Evolutionary conservation across 352 stramenopile genomes (phyloP).

Genomic region (Thraustochytrium aureum): DNA sequence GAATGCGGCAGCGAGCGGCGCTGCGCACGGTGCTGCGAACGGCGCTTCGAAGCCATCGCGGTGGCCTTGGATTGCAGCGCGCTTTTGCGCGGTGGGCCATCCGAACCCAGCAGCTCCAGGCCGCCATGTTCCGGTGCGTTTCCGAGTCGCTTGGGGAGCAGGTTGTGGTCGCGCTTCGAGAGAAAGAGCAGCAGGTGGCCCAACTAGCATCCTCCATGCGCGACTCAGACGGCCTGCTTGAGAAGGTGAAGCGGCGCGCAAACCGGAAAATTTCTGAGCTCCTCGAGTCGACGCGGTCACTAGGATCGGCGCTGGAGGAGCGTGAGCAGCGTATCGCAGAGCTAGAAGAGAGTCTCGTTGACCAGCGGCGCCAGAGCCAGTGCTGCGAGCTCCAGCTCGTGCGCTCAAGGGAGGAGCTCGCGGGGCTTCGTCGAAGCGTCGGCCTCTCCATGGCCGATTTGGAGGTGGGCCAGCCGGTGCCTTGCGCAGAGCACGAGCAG

Average conservation of each 20-base stretch:
- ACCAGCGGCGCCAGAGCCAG: neutral
- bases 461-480: neutral
- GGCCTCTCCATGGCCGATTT: neutral
- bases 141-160: conserved; percentile 25
- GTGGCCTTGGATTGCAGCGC: neutral
- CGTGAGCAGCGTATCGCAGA: neutral
- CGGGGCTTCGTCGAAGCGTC: neutral
- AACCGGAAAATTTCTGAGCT: conserved; percentile 40
- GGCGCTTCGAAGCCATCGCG: no score
- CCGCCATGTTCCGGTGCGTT: conserved; percentile 18
- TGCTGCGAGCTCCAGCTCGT: conserved; percentile 51
- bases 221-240: neutral
- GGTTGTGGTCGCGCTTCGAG: conserved; percentile 1
- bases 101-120: neutral
- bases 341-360: neutral
- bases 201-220: neutral
- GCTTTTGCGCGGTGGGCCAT: neutral
- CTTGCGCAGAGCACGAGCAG: neutral
- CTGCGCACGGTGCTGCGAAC: no score
- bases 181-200: conserved; percentile 22
- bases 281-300: neutral
- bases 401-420: conserved; percentile 16
- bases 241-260: conserved; percentile 14
- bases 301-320: neutral
- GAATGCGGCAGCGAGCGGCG: no score